These are phyloP conservation scores for Linanthus parryae DNA, from an alignment of 148 eudicot species.

Conservation along the genomic window DNA sequence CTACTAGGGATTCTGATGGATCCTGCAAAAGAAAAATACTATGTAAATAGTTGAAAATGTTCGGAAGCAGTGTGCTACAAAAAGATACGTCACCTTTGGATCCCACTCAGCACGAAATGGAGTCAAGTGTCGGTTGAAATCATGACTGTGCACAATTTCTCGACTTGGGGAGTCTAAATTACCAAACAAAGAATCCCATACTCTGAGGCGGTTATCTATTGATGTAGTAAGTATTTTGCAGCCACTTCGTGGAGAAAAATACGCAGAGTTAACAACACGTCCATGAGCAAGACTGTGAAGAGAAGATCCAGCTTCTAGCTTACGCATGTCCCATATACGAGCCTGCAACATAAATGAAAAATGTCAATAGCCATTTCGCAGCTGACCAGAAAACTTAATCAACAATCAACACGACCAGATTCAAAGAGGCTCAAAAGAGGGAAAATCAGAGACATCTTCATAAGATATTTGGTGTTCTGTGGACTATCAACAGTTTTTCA, in stretches of 20 bases:
- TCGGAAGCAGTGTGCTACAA: too few relatives aligned
- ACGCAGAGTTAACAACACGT: constrained; percentile 96
- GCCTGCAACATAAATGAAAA: constrained; percentile 41
- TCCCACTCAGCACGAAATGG: constrained; percentile 98
- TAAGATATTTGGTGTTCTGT: too few relatives aligned
- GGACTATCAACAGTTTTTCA: too few relatives aligned
- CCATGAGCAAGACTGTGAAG: constrained; percentile 60
- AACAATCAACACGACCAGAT: too few relatives aligned
- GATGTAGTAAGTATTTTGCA: constrained; percentile 90
- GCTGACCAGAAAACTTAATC: too few relatives aligned
- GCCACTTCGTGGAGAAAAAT: constrained; percentile 87
- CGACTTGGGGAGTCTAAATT: constrained; percentile 84
- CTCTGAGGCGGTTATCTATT: constrained; percentile 85
- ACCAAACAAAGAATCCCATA: constrained; percentile 87
- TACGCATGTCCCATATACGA: constrained; percentile 92
- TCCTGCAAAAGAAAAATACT: constrained; percentile 41
- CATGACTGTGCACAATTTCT: constrained; percentile 97
- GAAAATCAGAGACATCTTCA: too few relatives aligned
- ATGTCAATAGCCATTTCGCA: too few relatives aligned
- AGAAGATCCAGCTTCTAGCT: constrained; percentile 61
- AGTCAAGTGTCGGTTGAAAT: constrained; percentile 90
- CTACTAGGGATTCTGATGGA: constrained; percentile 86
- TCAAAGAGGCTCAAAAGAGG: too few relatives aligned
- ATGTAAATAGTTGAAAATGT: not conserved
- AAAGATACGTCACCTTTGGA: constrained; percentile 80